Evolutionary conservation across 192 early-diverging fungal genomes (phyloP).

Genomic region (Phycomyces blakesleeanus): DNA sequence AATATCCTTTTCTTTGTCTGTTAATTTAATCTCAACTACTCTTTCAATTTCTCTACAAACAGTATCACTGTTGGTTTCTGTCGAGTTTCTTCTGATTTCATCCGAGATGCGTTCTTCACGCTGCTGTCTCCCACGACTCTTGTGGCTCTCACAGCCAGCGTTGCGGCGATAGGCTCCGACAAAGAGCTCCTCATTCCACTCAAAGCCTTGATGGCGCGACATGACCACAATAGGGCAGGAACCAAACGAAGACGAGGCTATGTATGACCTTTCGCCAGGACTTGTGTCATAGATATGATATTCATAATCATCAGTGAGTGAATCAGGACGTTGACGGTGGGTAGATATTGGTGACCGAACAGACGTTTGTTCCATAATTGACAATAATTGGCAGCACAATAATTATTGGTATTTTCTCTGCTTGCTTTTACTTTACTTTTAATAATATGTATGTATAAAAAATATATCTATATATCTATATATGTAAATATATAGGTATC

Average conservation of each 20-base stretch:
- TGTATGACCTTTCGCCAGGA: no score
- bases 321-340: no score
- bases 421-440: no score
- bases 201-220: slow-evolving; percentile 32
- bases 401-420: no score
- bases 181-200: slow-evolving; percentile 34
- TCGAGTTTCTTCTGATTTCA: background rate
- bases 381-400: no score
- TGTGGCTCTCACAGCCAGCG: slow-evolving; percentile 22
- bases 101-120: slow-evolving; percentile 2
- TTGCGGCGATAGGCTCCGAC: slow-evolving; percentile 15
- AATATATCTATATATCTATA: no score
- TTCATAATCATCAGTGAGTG: no score
- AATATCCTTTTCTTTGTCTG: slow-evolving; percentile 20
- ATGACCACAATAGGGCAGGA: slow-evolving; percentile 27
- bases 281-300: no score
- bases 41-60: background rate
- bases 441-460: no score
- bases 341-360: no score
- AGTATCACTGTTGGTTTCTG: background rate
- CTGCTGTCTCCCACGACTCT: slow-evolving; percentile 12
- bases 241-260: slow-evolving; percentile 2
- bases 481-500: no score
- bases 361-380: no score
- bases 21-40: slow-evolving; percentile 21